These are phyloP conservation scores for Lepidium campestre DNA, from an alignment of 441 rosid species.

Conservation along the genomic window DNA sequence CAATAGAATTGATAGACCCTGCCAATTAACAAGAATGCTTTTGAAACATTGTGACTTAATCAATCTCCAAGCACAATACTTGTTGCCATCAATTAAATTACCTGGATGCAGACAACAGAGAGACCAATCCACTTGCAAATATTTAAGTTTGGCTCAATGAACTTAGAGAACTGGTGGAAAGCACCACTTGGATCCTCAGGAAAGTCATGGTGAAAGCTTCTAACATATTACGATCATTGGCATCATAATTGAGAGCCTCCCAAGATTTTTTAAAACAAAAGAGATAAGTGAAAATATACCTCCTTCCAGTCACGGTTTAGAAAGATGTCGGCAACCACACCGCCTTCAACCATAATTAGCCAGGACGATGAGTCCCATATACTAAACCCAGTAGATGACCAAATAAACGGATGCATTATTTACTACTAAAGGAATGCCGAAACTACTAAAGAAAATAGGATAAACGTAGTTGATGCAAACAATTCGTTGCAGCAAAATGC, in stretches of 20 bases:
- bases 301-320: conserved; percentile 76
- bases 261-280: neutral
- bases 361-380: conserved; percentile 62
- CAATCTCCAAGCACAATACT: neutral
- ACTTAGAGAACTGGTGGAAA: conserved; percentile 52
- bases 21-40: conserved; percentile 3
- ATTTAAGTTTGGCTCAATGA: conserved; percentile 57
- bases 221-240: conserved; percentile 1
- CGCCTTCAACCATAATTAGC: conserved; percentile 76
- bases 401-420: neutral
- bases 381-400: conserved; percentile 34
- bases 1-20: conserved; percentile 60
- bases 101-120: conserved; percentile 64
- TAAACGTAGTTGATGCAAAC: neutral
- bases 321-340: conserved; percentile 62
- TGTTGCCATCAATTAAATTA: conserved; percentile 13
- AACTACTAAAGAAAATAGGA: neutral
- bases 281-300: conserved; percentile 32
- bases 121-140: conserved; percentile 87
- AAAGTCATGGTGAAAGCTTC: conserved; percentile 53
- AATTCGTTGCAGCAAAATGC: neutral
- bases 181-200: conserved; percentile 78
- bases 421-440: neutral
- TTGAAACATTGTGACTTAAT: neutral
- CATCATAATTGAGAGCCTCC: neutral